Conservation (phyloP, 192 early-diverging fungal genomes). For the Coemansia biformis region DNA sequence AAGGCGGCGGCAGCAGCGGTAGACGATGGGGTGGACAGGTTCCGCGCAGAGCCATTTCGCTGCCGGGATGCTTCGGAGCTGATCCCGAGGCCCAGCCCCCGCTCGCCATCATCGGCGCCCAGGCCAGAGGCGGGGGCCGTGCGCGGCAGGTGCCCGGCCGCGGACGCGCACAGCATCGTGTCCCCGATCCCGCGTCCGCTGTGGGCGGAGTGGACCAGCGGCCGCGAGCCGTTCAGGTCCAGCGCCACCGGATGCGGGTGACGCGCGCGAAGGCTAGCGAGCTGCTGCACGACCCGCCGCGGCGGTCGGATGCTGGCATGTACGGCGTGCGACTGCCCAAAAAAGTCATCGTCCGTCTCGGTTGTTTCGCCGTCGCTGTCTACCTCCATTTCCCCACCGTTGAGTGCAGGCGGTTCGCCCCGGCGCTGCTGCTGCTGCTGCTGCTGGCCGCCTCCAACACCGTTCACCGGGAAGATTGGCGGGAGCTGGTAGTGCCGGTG, state of each 20-base stretch:
- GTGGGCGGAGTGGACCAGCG: neutral
- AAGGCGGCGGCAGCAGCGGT: too few species aligned
- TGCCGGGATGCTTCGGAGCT: constrained; percentile 4
- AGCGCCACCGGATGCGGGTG: constrained; percentile 19
- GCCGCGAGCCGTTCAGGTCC: constrained; percentile 7
- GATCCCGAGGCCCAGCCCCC: constrained; percentile 30
- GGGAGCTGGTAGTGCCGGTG: neutral
- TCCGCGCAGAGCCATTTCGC: constrained; percentile 5
- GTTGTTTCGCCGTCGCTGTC: constrained; percentile 36
- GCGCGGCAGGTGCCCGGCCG: constrained; percentile 5
- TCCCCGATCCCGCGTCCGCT: neutral
- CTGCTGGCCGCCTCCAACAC: too few species aligned
- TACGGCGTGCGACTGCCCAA: constrained; percentile 19
- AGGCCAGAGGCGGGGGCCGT: constrained; percentile 18
- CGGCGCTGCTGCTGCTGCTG: too few species aligned
- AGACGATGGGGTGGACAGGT: constrained; percentile 28
- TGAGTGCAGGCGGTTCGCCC: too few species aligned
- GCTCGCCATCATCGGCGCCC: neutral
- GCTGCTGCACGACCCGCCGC: constrained; percentile 30
- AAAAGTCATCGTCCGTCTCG: constrained; percentile 49
- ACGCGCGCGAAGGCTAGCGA: constrained; percentile 32
- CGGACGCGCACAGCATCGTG: neutral
- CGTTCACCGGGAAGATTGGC: too few species aligned
- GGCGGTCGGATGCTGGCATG: constrained; percentile 39
- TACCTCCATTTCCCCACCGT: neutral